phyloP scores from a whole-genome alignment of 257 asterid genomes.

The Echium plantagineum region DNA sequence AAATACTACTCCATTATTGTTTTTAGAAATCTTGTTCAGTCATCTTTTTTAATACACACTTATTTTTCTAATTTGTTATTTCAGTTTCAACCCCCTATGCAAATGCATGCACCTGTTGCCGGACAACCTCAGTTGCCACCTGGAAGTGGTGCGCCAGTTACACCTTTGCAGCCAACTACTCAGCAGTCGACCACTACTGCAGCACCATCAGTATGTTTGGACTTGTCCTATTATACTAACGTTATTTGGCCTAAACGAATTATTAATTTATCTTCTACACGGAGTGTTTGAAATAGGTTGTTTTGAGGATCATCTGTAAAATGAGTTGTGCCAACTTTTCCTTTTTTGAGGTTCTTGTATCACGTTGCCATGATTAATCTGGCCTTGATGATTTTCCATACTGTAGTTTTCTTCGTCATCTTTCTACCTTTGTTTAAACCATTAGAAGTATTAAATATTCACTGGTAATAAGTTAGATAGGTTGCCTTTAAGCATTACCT shows the following conservation, averaged over 20 bases:
- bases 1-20: conserved; percentile 11
- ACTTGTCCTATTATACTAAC: background rate
- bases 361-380: no score
- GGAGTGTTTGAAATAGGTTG: no score
- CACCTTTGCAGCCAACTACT: conserved; percentile 47
- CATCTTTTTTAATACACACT: conserved; percentile 55
- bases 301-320: no score
- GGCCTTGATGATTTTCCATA: no score
- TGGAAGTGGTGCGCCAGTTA: conserved; percentile 35
- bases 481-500: no score
- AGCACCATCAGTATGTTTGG: conserved; percentile 31
- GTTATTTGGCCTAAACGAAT: no score
- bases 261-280: background rate
- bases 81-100: conserved; percentile 60
- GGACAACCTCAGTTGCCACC: conserved; percentile 65
- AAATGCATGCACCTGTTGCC: conserved; percentile 42
- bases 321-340: no score
- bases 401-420: no score
- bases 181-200: conserved; percentile 34
- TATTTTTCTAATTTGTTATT: conserved; percentile 38
- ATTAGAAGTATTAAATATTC: no score
- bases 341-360: no score
- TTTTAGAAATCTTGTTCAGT: conserved; percentile 9
- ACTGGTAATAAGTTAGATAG: no score
- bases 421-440: no score